A percentile compares a stretch with the other conserved stretches of the same genome.
Conservation (phyloP, 805 yeast species). For the Sugiyamaella mastotermitis region DNA sequence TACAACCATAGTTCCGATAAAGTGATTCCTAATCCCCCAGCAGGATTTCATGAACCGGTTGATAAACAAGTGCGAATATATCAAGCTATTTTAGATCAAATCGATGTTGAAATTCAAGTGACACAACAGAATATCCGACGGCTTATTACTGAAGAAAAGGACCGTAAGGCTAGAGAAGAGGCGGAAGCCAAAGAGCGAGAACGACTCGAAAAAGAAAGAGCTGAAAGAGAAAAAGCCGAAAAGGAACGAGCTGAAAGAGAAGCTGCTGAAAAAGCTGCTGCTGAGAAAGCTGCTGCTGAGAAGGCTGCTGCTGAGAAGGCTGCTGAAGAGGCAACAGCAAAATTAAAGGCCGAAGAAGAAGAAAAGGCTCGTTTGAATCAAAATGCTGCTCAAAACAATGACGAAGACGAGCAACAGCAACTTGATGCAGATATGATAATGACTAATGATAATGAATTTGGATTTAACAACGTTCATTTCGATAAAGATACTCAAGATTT, state of each 20-base stretch:
- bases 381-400: too few species aligned
- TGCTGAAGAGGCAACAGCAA: neutral
- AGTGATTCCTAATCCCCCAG: constrained; percentile 23
- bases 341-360: neutral
- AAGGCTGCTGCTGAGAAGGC: neutral
- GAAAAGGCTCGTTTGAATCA: neutral
- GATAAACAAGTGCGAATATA: constrained; percentile 16
- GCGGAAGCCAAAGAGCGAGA: constrained; percentile 1
- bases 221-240: constrained; percentile 1
- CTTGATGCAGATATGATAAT: neutral
- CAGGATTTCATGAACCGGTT: constrained; percentile 17
- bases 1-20: constrained; percentile 12
- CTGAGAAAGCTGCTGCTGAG: neutral
- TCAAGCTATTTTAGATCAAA: constrained; percentile 18
- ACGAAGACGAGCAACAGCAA: neutral
- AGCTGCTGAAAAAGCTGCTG: neutral
- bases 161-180: constrained; percentile 2
- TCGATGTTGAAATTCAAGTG: constrained; percentile 19
- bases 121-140: constrained; percentile 7
- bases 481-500: constrained; percentile 10
- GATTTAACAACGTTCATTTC: constrained; percentile 7
- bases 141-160: constrained; percentile 6
- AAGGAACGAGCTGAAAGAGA: constrained; percentile 2
- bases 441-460: constrained; percentile 4
- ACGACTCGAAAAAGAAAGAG: constrained; percentile 4